Evolutionary conservation across 2,329 filamentous ascomycete genomes (phyloP).

Genomic region (Calonectria crousiana): DNA sequence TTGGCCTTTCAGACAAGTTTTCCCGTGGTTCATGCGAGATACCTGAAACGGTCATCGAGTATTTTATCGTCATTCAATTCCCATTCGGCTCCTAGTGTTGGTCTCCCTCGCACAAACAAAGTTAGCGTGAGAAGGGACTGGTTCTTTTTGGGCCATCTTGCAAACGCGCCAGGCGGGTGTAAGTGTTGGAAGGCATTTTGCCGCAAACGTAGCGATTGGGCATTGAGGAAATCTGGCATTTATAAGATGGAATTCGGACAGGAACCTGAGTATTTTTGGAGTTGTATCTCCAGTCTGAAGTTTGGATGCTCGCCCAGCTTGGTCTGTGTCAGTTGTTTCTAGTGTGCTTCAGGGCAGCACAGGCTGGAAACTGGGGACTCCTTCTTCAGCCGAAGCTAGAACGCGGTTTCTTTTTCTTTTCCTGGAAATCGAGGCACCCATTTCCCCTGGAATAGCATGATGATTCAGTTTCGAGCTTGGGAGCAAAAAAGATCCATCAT

Average conservation of each 20-base stretch:
- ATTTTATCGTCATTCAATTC: not conserved
- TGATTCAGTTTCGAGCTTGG: not conserved
- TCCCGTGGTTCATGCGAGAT: constrained; percentile 1
- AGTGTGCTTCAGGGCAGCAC: not conserved
- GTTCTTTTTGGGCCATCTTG: not conserved
- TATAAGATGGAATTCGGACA: not conserved
- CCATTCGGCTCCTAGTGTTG: not conserved
- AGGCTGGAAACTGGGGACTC: not conserved
- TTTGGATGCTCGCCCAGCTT: not conserved
- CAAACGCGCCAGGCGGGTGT: not conserved
- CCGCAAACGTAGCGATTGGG: not conserved
- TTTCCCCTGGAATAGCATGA: not conserved
- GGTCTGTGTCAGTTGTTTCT: not conserved
- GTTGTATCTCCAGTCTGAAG: not conserved
- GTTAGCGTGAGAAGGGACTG: not conserved
- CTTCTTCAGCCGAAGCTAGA: not conserved
- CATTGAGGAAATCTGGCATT: not conserved
- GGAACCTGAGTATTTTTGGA: not conserved
- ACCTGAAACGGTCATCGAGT: constrained; percentile 15
- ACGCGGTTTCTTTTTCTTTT: not conserved
- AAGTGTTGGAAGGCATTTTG: not conserved
- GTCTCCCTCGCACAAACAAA: not conserved
- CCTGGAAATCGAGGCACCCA: not conserved
- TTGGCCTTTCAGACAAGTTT: not conserved
- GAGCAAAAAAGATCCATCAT: not conserved